Base-by-base conservation (phyloP, 2,329 filamentous ascomycete species). In the Fusarium aywerte region DNA sequence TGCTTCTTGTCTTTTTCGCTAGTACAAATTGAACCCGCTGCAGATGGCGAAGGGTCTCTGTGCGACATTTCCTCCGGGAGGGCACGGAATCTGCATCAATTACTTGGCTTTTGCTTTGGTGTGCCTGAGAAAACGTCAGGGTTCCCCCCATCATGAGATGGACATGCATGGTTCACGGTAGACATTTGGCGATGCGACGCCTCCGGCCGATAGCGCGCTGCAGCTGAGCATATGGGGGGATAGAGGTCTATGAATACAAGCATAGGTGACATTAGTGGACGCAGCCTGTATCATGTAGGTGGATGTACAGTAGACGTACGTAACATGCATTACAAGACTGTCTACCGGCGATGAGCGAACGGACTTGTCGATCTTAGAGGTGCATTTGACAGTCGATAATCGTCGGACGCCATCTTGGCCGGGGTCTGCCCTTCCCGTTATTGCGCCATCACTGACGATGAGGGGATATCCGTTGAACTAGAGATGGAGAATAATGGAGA, bases 191-290 rank as follows among this genome's bases (percentile, higher is more conserved):
- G 48, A 55, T 67, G 58, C 43, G 58, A 67, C 60, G 66, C 62
- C 60, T 71, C 58, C 45, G 51, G 65, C 66, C 66, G 66, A 68
- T 68, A 63, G 54, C 51, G 58, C 67, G 44, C 63, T 73, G 70
- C 70, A 73, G 60, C 70, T 70, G 70, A 64, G 47, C 58, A 42
- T 49, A 67, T 67, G 58, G 40, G 52, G 65, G 31, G 21, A 48
- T 48, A 48, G 31, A 25, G 12, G 36, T 49, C 45, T 33, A 36
- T 49, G 32, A 15, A 25, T 36, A 35, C 36, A 39, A 13, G 25
- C 13, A 25, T 43, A 49, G 31, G 33, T 36, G 21, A 27, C 27
- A 38, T 38, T 38, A 49, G 45, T 49, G 45, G 32, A 49, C 11
- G 45, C 45, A 36, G 21, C 31, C n/a, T n/a, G n/a, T n/a, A n/a